Percentiles rank a stretch among this genome's conserved stretches.
These are phyloP conservation scores for Neoarthrinium moseri DNA, from an alignment of 2,329 filamentous ascomycete genomes.

Conservation along the genomic window DNA sequence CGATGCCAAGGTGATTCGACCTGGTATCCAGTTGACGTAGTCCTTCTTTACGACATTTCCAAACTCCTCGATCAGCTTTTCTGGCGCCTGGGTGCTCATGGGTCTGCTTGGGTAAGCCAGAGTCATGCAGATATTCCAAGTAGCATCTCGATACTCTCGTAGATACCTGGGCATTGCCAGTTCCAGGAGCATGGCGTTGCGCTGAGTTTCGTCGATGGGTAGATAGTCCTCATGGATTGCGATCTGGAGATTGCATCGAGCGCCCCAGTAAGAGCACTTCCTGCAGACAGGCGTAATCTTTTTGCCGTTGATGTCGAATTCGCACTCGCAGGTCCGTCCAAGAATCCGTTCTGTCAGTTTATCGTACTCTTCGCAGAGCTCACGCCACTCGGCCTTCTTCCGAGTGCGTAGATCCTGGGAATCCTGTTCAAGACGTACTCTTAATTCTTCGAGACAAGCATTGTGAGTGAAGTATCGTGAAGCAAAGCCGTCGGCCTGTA, in stretches of 20 bases:
- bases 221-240: background rate
- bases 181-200: background rate
- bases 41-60: background rate
- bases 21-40: background rate
- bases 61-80: background rate
- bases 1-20: background rate
- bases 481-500: conserved; percentile 41
- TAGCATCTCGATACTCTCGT: background rate
- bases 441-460: background rate
- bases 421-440: background rate
- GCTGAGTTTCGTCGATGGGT: background rate
- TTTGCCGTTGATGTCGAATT: background rate
- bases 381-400: background rate
- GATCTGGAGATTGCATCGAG: background rate
- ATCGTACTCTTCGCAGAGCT: background rate
- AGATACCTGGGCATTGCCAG: background rate
- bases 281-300: conserved; percentile 1
- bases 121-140: background rate
- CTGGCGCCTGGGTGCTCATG: background rate
- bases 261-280: background rate
- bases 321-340: background rate
- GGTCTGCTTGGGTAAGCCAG: background rate
- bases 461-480: conserved; percentile 39
- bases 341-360: background rate
- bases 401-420: background rate